These are phyloP conservation scores for Aspergillus sp. DNA, from an alignment of 2,329 filamentous ascomycete species.

Conservation along the genomic window DNA sequence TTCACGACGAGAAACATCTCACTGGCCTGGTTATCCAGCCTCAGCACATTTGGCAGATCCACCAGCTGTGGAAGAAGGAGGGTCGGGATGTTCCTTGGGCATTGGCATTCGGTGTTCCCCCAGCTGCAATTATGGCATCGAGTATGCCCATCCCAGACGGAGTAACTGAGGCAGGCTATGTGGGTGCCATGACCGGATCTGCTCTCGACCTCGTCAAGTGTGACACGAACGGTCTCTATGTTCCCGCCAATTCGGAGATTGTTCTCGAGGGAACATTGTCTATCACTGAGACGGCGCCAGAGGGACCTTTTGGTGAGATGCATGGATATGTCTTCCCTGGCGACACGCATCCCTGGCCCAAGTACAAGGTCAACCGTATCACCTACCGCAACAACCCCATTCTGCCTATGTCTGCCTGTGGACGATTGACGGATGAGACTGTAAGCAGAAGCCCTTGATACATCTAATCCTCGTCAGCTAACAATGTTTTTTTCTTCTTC, in stretches of 20 bases:
- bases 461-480: too few relatives aligned
- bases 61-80: slow-evolving; percentile 43
- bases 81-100: slow-evolving; percentile 47
- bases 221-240: slow-evolving; percentile 46
- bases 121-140: slow-evolving; percentile 45
- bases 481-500: too few relatives aligned
- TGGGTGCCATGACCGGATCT: slow-evolving; percentile 43
- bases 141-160: slow-evolving; percentile 48
- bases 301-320: slow-evolving; percentile 50
- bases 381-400: slow-evolving; percentile 47
- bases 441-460: slow-evolving; percentile 12
- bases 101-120: slow-evolving; percentile 46
- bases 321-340: slow-evolving; percentile 43
- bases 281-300: slow-evolving; percentile 36
- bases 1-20: slow-evolving; percentile 40
- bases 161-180: slow-evolving; percentile 45
- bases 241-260: slow-evolving; percentile 49
- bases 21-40: slow-evolving; percentile 39
- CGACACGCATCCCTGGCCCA: slow-evolving; percentile 34
- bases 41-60: slow-evolving; percentile 46
- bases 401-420: slow-evolving; percentile 41
- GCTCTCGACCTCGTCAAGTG: slow-evolving; percentile 49
- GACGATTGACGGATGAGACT: slow-evolving; percentile 44
- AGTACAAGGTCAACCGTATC: slow-evolving; percentile 43
- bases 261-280: slow-evolving; percentile 49